phyloP scores from a whole-genome alignment of 2,329 filamentous ascomycete genomes.

The Tolypocladium capitatum region DNA sequence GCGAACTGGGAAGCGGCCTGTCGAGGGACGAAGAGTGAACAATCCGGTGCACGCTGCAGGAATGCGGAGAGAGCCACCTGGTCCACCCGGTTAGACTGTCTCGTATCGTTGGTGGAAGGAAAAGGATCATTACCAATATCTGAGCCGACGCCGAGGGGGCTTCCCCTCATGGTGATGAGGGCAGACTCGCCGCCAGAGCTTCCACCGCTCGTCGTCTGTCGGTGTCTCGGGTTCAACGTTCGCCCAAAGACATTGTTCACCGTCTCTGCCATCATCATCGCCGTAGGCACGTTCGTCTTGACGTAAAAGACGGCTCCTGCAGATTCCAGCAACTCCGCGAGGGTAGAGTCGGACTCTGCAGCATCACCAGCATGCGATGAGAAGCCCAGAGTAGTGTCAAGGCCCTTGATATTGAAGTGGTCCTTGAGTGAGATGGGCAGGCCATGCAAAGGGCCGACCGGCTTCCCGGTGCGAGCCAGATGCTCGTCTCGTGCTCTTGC shows the following conservation, averaged over 20 bases:
- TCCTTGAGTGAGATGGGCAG: constrained; percentile 57
- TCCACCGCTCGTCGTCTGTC: constrained; percentile 46
- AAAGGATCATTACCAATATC: constrained; percentile 34
- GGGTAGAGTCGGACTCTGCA: constrained; percentile 26
- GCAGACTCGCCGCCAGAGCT: constrained; percentile 56
- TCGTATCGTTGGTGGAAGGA: background rate
- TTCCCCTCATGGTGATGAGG: constrained; percentile 44
- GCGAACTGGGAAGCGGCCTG: constrained; percentile 45
- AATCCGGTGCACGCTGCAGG: constrained; percentile 44
- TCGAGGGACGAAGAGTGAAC: constrained; percentile 42
- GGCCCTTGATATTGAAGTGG: constrained; percentile 49
- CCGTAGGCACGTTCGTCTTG: constrained; percentile 46
- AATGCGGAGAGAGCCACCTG: constrained; percentile 38
- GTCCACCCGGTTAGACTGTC: background rate
- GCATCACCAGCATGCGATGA: constrained; percentile 47
- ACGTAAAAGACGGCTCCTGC: constrained; percentile 42
- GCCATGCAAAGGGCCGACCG: constrained; percentile 50
- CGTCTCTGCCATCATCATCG: constrained; percentile 56
- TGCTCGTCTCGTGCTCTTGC: constrained; percentile 38
- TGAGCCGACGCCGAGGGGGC: constrained; percentile 47
- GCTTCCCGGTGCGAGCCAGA: constrained; percentile 29
- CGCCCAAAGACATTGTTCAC: constrained; percentile 53
- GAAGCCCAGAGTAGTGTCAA: constrained; percentile 52
- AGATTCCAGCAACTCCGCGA: constrained; percentile 27
- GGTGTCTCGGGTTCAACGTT: constrained; percentile 48